phyloP scores from a whole-genome alignment of 2,329 filamentous ascomycete genomes.

The Alternaria postmessia region DNA sequence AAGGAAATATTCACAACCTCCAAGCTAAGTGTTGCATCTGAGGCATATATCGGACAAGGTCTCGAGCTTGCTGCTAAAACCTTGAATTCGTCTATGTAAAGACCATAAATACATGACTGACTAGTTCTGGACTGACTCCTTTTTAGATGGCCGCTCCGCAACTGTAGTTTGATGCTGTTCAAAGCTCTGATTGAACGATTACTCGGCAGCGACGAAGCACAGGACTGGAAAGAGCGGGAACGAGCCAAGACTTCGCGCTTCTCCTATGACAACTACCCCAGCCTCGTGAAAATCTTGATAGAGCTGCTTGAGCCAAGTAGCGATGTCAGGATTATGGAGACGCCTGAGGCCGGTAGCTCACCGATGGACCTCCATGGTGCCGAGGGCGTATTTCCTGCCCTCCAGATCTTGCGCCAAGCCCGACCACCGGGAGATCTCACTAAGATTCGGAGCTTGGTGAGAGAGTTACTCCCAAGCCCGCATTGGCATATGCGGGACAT shows the following conservation, averaged over 20 bases:
- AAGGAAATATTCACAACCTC: conserved; percentile 92
- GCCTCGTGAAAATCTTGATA: conserved; percentile 69
- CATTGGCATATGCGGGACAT: conserved; percentile 86
- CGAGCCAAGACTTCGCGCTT: conserved; percentile 61
- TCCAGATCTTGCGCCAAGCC: conserved; percentile 81
- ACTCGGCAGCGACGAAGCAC: conserved; percentile 73
- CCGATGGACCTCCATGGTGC: conserved; percentile 48
- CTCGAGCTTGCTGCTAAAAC: conserved; percentile 82
- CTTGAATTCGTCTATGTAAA: conserved; percentile 78
- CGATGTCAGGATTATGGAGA: conserved; percentile 37
- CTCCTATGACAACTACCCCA: conserved; percentile 74
- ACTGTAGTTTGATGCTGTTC: conserved; percentile 89
- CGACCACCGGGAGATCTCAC: conserved; percentile 67
- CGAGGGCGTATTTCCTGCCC: conserved; percentile 80
- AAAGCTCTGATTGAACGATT: conserved; percentile 83
- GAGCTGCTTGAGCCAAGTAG: conserved; percentile 61
- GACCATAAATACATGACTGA: conserved; percentile 3
- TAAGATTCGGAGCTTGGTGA: conserved; percentile 67
- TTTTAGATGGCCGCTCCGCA: conserved; percentile 86
- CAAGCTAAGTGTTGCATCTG: conserved; percentile 74
- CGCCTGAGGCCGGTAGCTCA: conserved; percentile 29
- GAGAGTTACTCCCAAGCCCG: conserved; percentile 70
- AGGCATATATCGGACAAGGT: conserved; percentile 75
- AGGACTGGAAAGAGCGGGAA: conserved; percentile 64
- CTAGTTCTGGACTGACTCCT: conserved; percentile 8